Evolutionary conservation across 163 green algal species (phyloP).

Genomic region (Scenedesmus sp.): DNA sequence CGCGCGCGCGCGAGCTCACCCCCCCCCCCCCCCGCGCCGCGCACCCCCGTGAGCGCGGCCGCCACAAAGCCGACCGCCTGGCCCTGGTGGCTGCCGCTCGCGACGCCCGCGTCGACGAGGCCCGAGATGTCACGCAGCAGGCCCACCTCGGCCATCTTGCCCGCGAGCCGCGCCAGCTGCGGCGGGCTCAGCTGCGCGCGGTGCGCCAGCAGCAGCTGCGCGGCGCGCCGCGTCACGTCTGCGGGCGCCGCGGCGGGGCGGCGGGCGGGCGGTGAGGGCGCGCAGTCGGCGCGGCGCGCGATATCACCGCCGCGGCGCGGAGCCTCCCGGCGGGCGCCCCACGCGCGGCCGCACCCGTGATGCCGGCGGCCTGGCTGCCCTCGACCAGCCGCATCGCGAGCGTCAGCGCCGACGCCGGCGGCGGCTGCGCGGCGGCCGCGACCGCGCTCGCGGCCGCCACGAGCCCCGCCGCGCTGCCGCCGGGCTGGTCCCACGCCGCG

Average conservation of each 20-base stretch:
- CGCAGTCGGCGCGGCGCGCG: too few relatives aligned
- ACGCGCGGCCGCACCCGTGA: constrained; percentile 28
- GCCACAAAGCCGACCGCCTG: constrained; percentile 45
- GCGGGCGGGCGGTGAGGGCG: background rate
- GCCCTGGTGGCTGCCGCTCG: constrained; percentile 31
- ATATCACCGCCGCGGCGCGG: too few relatives aligned
- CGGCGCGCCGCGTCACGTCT: constrained; percentile 34
- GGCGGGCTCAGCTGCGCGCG: constrained; percentile 16
- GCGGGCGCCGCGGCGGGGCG: background rate
- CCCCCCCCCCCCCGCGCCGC: background rate
- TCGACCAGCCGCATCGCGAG: constrained; percentile 45
- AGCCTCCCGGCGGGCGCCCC: too few relatives aligned
- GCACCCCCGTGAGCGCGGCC: constrained; percentile 43
- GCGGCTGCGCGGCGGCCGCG: constrained; percentile 38
- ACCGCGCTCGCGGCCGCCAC: constrained; percentile 34
- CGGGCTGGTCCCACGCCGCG: background rate
- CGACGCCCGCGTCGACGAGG: constrained; percentile 30
- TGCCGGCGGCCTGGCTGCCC: constrained; percentile 40
- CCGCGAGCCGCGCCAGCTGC: constrained; percentile 44
- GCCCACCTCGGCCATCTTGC: constrained; percentile 40
- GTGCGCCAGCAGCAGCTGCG: constrained; percentile 44
- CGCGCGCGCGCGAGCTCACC: too few relatives aligned
- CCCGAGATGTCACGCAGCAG: constrained; percentile 21
- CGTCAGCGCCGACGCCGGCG: constrained; percentile 16
- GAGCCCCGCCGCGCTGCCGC: constrained; percentile 9